Conservation (phyloP, 176 grass and related monocot genomes). For the Rhipidocladum racemiflorum region DNA sequence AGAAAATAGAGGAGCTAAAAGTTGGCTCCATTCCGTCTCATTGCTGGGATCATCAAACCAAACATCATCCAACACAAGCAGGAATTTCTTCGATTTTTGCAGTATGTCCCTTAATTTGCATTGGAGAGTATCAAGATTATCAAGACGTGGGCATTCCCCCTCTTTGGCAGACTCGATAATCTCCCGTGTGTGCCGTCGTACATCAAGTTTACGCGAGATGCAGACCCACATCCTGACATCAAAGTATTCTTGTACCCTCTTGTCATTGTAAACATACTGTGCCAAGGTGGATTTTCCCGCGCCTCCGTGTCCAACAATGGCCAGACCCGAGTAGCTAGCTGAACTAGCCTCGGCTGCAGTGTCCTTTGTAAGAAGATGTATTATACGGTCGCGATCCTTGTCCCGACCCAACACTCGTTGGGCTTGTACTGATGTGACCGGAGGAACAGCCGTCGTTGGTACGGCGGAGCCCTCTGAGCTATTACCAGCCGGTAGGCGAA, state of each 20-base stretch:
- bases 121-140: not conserved
- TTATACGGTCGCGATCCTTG: not conserved
- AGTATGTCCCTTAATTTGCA: not conserved
- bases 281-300: slow-evolving; percentile 17
- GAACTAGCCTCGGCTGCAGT: not conserved
- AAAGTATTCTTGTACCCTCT: not conserved
- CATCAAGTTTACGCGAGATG: not conserved
- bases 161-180: not conserved
- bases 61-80: slow-evolving; percentile 24
- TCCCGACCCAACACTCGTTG: slow-evolving; percentile 8
- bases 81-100: not conserved
- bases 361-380: not conserved
- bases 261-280: slow-evolving; percentile 3
- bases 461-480: fast-evolving
- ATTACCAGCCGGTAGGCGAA: not conserved
- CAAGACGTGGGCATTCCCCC: not conserved
- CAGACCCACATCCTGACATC: not conserved
- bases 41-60: not conserved
- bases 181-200: not conserved
- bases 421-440: not conserved
- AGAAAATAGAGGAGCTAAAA: not conserved
- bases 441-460: fast-evolving
- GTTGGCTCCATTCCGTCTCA: not conserved
- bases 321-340: not conserved
- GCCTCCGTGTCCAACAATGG: not conserved